Base-by-base conservation (phyloP, 352 stramenopile genomes). In the Phytophthora pinifolia region DNA sequence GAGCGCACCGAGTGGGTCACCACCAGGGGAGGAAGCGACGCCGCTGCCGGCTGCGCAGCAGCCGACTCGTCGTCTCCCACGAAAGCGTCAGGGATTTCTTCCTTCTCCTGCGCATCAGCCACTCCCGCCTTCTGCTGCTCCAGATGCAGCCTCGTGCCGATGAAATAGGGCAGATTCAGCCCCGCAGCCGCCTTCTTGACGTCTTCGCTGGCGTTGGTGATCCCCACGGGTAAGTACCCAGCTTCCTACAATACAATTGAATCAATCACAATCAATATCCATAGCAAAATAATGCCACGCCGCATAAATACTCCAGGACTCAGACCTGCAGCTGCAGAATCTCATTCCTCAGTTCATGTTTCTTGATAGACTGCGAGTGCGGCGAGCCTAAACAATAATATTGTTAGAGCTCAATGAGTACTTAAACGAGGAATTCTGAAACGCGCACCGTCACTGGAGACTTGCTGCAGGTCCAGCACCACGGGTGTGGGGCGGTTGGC, bases 171-270 rank as follows among this genome's bases (percentile, higher is more conserved):
- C 27, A 93, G 55, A 34, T 85, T 74, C 18, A 91, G 70, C 37
- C 66, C 67, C 3, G 71, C 67, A 2, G 81, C 80, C 50, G 76
- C 45, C 44, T 82, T 70, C 65, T 94, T 94, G 50, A 94, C 72
- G 58, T 94, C 83, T 62, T 94, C 81, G 45, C 84, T 92, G 36
- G 84, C 84, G 51, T 94, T 92, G 8, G 84, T 92, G 62, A 94
- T 77, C 9, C 80, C 84, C 38, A 92, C 79, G 0, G 81, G 81
- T 15, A 86, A 42, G 48, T 89, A 89, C 2, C 79, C 75, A 17
- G 60, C 67, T 57, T 69, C 65, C 76, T 86, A 47, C 29, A 38
- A 43, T 0, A 31, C 10, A 46, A 33, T 30, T 47, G 34, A 33
- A 18, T 15, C 14, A 17, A n/a, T 20, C 10, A 45, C 47, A 46